Evolutionary conservation across 768 basidiomycete species (phyloP), one percentile per base, ranked within the genome.

Genomic region (Russula olivacea): DNA sequence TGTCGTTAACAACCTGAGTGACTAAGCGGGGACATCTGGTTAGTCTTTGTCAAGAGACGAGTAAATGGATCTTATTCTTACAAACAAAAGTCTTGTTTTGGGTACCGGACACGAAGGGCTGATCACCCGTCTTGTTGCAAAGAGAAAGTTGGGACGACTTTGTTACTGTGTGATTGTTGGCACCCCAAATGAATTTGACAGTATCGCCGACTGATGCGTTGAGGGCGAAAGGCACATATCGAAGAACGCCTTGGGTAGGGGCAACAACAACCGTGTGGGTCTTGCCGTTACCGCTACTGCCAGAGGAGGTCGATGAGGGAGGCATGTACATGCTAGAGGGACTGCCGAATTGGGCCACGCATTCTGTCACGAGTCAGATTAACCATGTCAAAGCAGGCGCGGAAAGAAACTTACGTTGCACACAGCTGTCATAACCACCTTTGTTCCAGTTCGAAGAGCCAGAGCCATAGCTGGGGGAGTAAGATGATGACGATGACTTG

Each of bases 131-230:
- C 76, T 84, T 84, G 82, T 92, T 92, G 83, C 91, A 93, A 63
- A 84, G 80, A 4, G 75, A 71, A 62, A 89, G 78, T 51, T 77
- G 71, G 0, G 88, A 89, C 19, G 83, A 83, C 78, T 91, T 88
- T 68, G 91, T 92, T 69, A 91, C 91, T 36, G 89, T 91, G 78
- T 91, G 89, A 71, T 81, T 82, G 77, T 87, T 82, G 57, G 87
- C 89, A 59, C 81, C 80, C 89, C 89, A 93, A 74, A 85, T 77
- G 78, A 85, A 91, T 71, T 79, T 76, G 75, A 92, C 73, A 69
- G 86, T 89, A 74, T 91, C 89, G 59, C 89, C 89, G 63, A 86
- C 81, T 36, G 86, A 83, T 5, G 87, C 89, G 70, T 89, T 88
- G 66, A 86, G 73, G 28, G 84, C 83, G 74, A 88, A 89, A 38